Base-by-base conservation (phyloP, 805 yeast genomes). In the Monosporozyma siamensis region DNA sequence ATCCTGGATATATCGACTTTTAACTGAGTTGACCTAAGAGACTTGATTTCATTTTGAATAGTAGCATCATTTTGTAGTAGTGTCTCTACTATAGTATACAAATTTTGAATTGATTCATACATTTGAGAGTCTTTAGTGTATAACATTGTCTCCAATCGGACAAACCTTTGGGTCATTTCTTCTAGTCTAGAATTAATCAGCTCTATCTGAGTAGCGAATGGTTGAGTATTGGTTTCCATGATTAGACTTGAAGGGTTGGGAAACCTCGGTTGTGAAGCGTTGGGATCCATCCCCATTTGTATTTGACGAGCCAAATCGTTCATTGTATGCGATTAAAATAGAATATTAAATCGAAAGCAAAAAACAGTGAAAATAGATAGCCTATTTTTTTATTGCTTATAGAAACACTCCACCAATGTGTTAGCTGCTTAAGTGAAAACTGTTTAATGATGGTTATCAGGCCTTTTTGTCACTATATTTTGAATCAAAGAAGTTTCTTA, bases 51-150 rank as follows among this genome's bases (percentile, higher is more conserved):
- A 42, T 50, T 54, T 42, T 59, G 62, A 20, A 62, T 45, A 4
- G 52, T 53, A 14, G 53, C 44, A 42, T 62, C 63, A 38, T 61
- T 61, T 22, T 54, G 53, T 8, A 56, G 46, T 9, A 59, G 38
- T 6, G 53, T 54, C 38, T 57, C 53, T 24, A 60, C 40, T 10
- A 59, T 50, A 4, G 46, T 36, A 21, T 53, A 51, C 15, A 60
- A 36, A 22, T 54, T 44, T 29, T 53, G 48, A 22, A 60, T 41
- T 4, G 57, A 52, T n/a, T 38, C 47, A 8, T 48, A 49, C 18
- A 50, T 35, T 17, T 51, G 37, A 5, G 46, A 37, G 24, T 55
- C 58, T 24, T 48, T 52, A 6, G 50, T 41, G 15, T 45, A 30
- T 8, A 53, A 18, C 27, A 51, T 14, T 4, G 47, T 24, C 31